A percentile compares a stretch with the other conserved stretches of the same genome.
Conservation (phyloP, 495 filamentous ascomycete genomes). For the Lasiosphaeria hispida region DNA sequence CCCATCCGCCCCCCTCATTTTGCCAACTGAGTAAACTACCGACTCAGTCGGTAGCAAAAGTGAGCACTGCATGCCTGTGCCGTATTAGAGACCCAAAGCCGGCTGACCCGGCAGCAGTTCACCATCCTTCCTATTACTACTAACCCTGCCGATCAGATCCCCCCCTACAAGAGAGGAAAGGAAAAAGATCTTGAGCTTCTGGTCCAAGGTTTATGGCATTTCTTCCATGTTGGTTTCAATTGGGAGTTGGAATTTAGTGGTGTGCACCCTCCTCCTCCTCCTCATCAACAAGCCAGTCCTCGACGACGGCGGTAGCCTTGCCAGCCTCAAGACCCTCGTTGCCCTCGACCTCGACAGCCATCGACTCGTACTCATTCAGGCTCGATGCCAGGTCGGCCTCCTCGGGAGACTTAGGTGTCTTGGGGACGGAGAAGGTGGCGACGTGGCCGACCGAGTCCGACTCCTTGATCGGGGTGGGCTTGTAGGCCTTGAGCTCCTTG, state of each 20-base stretch:
- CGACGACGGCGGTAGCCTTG: conserved; percentile 37
- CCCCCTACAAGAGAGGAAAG: background rate
- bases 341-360: conserved; percentile 93
- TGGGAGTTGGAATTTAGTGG: conserved; percentile 31
- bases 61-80: too few relatives aligned
- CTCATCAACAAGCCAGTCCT: conserved; percentile 50
- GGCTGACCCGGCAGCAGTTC: too few relatives aligned
- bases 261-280: conserved; percentile 45
- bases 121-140: too few relatives aligned
- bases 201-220: background rate
- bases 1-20: conserved; percentile 4
- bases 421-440: conserved; percentile 77
- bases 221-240: background rate
- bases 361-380: conserved; percentile 86
- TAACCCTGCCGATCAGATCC: background rate
- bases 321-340: conserved; percentile 51
- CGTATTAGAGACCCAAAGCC: too few relatives aligned
- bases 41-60: background rate
- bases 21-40: background rate
- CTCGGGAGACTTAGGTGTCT: conserved; percentile 81
- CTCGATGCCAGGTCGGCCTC: conserved; percentile 87
- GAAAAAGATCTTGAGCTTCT: background rate
- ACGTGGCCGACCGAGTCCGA: conserved; percentile 87
- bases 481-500: conserved; percentile 89
- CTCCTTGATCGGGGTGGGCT: conserved; percentile 77